Base-by-base conservation (phyloP, 2,329 filamentous ascomycete genomes). In the Ophiostoma sp. region DNA sequence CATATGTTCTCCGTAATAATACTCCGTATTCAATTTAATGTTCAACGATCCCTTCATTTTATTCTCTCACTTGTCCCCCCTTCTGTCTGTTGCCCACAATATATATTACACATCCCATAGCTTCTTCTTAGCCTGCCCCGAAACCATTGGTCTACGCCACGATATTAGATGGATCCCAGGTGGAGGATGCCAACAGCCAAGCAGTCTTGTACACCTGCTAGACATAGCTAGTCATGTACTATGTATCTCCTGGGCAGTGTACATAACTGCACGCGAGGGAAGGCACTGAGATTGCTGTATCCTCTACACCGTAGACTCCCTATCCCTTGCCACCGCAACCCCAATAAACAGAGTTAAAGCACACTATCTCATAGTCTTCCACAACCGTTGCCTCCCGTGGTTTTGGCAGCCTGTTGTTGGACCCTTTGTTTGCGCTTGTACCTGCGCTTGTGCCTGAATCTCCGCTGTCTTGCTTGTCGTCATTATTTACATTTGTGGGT, bases 261-360 rank as follows among this genome's bases (percentile, higher is more conserved):
- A 57, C 52, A 57, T 57, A n/a, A 4, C n/a, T 57, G 3, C 52
- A 27, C 27, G 52, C 52, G 52, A 57, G 52, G 52, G 52, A 57
- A n/a, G 52, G n/a, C 52, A 57, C 52, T 27, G 52, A 57, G 17
- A 57, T 57, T 57, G 52, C 52, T 57, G 52, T 57, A 57, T 57
- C 23, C 52, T 54, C 52, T 5, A 23, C 13, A 20, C 48, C 20
- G 17, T 41, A 8, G 36, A 39, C 44, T 20, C 13, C 17, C 8
- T 27, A 57, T 57, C 52, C 52, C 52, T 57, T 57, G 52, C 52
- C 52, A 57, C n/a, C n/a, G 23, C 52, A 57, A 5, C 52, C n/a
- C 52, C 27, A 57, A 10, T 20, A 48, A 48, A 48, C 44, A 48
- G 17, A 48, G 44, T 48, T 48, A 41, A 41, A 41, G 48, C 11